Evolutionary conservation across 2,329 filamentous ascomycete genomes (phyloP), one percentile per base, ranked within the genome.

Genomic region (Colletotrichum sp.): DNA sequence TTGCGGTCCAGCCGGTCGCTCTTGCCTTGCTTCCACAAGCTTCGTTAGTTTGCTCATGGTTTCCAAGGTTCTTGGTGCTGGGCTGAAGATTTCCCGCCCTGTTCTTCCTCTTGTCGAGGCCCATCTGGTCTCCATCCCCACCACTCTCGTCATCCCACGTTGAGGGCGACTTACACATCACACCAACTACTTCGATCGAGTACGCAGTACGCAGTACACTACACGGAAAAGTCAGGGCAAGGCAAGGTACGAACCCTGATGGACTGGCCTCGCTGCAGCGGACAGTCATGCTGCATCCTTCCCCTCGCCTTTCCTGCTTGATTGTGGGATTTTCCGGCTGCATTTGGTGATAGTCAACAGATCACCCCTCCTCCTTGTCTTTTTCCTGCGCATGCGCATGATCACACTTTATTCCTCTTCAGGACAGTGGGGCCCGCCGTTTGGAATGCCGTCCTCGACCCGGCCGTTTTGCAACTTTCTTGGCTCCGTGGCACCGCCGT

Each of bases 321-420:
- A 63, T 28, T 15, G 13, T 70, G 28, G 28, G 48, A 52, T 48
- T 66, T 26, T 52, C n/a, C n/a, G n/a, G 65, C 65, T 24, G 39
- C 43, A 21, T 67, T 30, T 67, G 39, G 39, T 24, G 28, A 64
- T 52, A 57, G 26, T n/a, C 43, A 61, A 55, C 32, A 71, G 39
- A 71, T 65, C 71, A 59, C n/a, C 43, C 67, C 72, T 67, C 52
- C 71, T 64, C 39, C 67, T 59, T 71, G 68, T 52, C 21, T 43
- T 75, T 52, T 55, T 24, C 64, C 65, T 68, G 74, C 43, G 43
- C 48, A 60, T 73, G 48, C 73, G 73, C 74, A 75, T 69, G 74
- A 75, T 75, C 70, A 52, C 48, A 61, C 59, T 68, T 67, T 52
- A 61, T 68, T 16, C 65, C 48, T 69, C 59, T 68, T 57, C 65